phyloP scores from a whole-genome alignment of 1,139 yeast genomes.

The Hansenula lynferdii region DNA sequence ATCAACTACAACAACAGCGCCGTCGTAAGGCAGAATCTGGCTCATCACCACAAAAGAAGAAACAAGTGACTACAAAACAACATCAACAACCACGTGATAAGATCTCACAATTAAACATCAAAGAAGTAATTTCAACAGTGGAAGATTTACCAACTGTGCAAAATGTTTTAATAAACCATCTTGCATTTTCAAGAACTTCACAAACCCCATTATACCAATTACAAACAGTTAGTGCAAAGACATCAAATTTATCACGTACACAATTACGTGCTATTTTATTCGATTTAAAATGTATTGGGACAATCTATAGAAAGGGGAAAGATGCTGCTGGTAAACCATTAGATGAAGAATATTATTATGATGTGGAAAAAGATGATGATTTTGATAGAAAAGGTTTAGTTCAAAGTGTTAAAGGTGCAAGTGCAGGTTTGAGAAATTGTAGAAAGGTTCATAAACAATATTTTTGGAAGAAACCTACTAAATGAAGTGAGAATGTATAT shows the following conservation, averaged over 20 bases:
- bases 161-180: slow-evolving; percentile 70
- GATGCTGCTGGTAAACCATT: slow-evolving; percentile 95
- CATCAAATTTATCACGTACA: slow-evolving; percentile 37
- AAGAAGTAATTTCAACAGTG: slow-evolving; percentile 23
- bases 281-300: slow-evolving; percentile 57
- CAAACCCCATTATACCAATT: slow-evolving; percentile 79
- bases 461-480: slow-evolving; percentile 70
- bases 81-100: slow-evolving; percentile 15
- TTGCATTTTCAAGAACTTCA: slow-evolving; percentile 84
- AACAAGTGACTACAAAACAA: slow-evolving; percentile 2
- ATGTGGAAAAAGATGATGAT: slow-evolving; percentile 78
- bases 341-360: slow-evolving; percentile 90
- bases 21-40: slow-evolving; percentile 26
- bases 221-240: slow-evolving; percentile 50
- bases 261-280: slow-evolving; percentile 40
- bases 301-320: slow-evolving; percentile 81
- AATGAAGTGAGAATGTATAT: neutral
- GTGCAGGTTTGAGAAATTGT: slow-evolving; percentile 72
- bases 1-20: slow-evolving; percentile 11
- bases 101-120: slow-evolving; percentile 17
- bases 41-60: slow-evolving; percentile 23
- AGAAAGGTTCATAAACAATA: slow-evolving; percentile 93
- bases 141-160: slow-evolving; percentile 45
- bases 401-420: slow-evolving; percentile 71
- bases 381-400: slow-evolving; percentile 64